A percentile compares a stretch with the other conserved stretches of the same genome.
phyloP scores from a whole-genome alignment of 345 rosid genomes.

The Atalantia buxifolia region DNA sequence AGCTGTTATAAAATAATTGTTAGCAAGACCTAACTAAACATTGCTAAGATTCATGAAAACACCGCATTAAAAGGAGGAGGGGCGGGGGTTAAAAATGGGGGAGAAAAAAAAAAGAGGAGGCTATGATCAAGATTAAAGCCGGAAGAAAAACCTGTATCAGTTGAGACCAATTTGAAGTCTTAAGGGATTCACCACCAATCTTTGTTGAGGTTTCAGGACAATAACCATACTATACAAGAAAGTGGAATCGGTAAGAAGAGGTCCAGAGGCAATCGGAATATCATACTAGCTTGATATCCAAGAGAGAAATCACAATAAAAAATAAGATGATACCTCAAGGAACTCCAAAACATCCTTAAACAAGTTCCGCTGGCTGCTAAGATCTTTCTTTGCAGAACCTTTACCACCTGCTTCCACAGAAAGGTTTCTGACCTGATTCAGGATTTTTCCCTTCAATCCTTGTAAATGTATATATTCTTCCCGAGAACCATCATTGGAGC shows the following conservation, averaged over 20 bases:
- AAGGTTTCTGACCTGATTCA: constrained; percentile 69
- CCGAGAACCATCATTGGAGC: constrained; percentile 35
- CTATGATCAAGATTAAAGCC: background rate
- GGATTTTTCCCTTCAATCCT: constrained; percentile 63
- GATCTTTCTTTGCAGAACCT: constrained; percentile 92
- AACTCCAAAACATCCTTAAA: constrained; percentile 79
- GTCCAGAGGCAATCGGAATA: background rate
- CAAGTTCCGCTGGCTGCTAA: constrained; percentile 73
- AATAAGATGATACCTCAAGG: constrained; percentile 53
- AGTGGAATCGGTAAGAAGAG: constrained; percentile 1
- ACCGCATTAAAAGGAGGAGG: background rate
- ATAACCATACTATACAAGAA: constrained; percentile 48
- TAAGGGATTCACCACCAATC: constrained; percentile 66
- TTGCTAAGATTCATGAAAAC: background rate
- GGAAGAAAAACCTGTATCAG: constrained; percentile 54
- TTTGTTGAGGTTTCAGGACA: constrained; percentile 63
- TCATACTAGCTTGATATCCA: background rate
- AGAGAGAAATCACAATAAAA: background rate
- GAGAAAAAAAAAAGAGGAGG: background rate
- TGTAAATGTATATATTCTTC: constrained; percentile 48
- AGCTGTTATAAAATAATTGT: constrained; percentile 41
- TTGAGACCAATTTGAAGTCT: constrained; percentile 68
- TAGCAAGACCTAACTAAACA: background rate
- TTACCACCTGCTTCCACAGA: constrained; percentile 92
- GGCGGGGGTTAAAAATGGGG: too few species aligned